Percentiles rank a stretch among this genome's conserved stretches.
These are phyloP conservation scores for Tagetes erecta DNA, from an alignment of 129 eudicot genomes.

Conservation along the genomic window DNA sequence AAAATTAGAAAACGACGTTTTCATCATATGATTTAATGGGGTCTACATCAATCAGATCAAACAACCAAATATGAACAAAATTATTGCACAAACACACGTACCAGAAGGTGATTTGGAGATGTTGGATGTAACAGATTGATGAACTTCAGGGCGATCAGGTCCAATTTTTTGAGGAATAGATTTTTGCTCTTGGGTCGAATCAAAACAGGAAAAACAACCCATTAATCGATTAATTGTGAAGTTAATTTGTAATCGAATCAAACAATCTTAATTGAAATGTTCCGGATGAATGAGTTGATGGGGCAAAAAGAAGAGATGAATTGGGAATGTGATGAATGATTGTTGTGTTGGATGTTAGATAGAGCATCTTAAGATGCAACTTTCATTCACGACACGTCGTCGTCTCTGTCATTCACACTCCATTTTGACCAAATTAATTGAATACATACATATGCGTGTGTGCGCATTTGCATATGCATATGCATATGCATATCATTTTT, in stretches of 20 bases:
- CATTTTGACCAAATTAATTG: slow-evolving; percentile 38
- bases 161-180: slow-evolving; percentile 50
- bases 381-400: slow-evolving; percentile 32
- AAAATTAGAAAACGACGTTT: slow-evolving; percentile 1
- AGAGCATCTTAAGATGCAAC: slow-evolving; percentile 34
- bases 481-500: slow-evolving; percentile 14
- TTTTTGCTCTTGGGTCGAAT: slow-evolving; percentile 72
- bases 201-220: slow-evolving; percentile 98
- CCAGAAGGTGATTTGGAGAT: slow-evolving; percentile 83
- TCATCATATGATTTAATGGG: slow-evolving; percentile 22
- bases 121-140: slow-evolving; percentile 38
- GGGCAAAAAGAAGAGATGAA: background rate
- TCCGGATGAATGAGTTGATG: background rate
- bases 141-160: slow-evolving; percentile 52
- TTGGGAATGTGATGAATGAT: background rate
- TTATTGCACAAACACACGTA: slow-evolving; percentile 20
- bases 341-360: background rate
- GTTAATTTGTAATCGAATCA: slow-evolving; percentile 9
- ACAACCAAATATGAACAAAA: slow-evolving; percentile 1
- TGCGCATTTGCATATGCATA: slow-evolving; percentile 3
- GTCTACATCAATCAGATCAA: slow-evolving; percentile 54
- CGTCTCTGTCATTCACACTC: slow-evolving; percentile 35
- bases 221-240: slow-evolving; percentile 24
- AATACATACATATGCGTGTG: background rate
- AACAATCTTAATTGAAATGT: slow-evolving; percentile 16